Conservation (phyloP, 768 basidiomycete species). For the Kwoniella dejecticola region DNA sequence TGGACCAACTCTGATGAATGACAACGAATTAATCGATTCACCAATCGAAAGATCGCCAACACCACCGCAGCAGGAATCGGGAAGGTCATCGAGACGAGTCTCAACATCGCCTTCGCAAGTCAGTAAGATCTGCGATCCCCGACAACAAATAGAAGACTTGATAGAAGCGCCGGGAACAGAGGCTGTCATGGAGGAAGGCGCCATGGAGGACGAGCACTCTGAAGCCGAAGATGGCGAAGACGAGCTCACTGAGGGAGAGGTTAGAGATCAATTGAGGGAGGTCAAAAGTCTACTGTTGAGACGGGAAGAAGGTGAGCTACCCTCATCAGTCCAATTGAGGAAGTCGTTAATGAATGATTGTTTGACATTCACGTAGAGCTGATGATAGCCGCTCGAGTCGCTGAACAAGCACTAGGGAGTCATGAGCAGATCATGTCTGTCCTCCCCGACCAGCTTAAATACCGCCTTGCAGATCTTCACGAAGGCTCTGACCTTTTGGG, state of each 20-base stretch:
- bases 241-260: slow-evolving; percentile 24
- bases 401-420: slow-evolving; percentile 34
- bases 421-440: slow-evolving; percentile 35
- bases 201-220: neutral
- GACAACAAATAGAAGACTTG: too few species aligned
- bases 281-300: slow-evolving; percentile 24
- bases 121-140: too few species aligned
- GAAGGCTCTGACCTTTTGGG: neutral
- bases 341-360: slow-evolving; percentile 16
- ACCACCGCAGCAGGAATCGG: slow-evolving; percentile 17
- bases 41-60: slow-evolving; percentile 1
- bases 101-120: slow-evolving; percentile 26
- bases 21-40: neutral
- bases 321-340: neutral
- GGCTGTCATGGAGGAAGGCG: neutral
- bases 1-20: slow-evolving; percentile 26
- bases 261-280: slow-evolving; percentile 22
- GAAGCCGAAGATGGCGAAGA: slow-evolving; percentile 27
- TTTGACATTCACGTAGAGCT: slow-evolving; percentile 29
- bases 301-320: slow-evolving; percentile 37
- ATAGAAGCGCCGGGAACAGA: too few species aligned
- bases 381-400: slow-evolving; percentile 41
- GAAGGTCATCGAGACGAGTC: slow-evolving; percentile 19
- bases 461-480: slow-evolving; percentile 16
- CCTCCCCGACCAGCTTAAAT: slow-evolving; percentile 23